phyloP scores from a whole-genome alignment of 1,284 basidiomycete genomes.

The Cutaneotrichosporon dermatis region DNA sequence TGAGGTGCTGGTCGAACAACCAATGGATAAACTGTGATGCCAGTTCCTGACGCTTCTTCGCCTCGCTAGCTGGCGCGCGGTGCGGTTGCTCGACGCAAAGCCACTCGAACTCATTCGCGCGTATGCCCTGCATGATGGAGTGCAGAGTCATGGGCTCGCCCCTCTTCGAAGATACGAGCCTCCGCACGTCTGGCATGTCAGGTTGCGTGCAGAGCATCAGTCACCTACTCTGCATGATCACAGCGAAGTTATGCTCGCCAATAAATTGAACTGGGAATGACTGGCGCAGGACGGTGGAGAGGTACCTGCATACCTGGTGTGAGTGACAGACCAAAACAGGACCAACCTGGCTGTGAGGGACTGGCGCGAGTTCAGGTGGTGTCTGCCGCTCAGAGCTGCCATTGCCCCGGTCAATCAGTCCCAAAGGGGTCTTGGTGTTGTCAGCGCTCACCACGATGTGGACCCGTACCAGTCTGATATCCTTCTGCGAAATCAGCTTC shows the following conservation, averaged over 20 bases:
- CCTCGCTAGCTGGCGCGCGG: conserved; percentile 60
- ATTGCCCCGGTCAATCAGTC: neutral
- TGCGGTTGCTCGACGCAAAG: conserved; percentile 46
- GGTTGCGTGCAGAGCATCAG: neutral
- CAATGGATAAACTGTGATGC: conserved; percentile 83
- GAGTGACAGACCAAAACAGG: neutral
- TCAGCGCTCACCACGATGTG: neutral
- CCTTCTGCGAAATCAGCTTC: conserved; percentile 3
- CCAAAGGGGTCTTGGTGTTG: neutral
- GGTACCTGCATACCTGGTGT: conserved; percentile 66
- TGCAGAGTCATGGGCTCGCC: conserved; percentile 82
- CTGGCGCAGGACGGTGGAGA: conserved; percentile 59
- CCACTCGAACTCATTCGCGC: conserved; percentile 77
- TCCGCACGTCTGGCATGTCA: conserved; percentile 58
- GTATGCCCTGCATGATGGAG: conserved; percentile 69
- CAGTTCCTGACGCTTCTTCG: conserved; percentile 67
- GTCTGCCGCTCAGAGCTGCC: too few relatives aligned
- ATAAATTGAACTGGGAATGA: conserved; percentile 74
- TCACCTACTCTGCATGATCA: conserved; percentile 60
- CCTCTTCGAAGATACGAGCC: conserved; percentile 67
- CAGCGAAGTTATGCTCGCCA: conserved; percentile 67
- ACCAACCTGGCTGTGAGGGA: conserved; percentile 50
- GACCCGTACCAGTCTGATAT: conserved; percentile 10
- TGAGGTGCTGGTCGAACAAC: conserved; percentile 83
- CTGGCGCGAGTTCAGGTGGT: neutral